Evolutionary conservation across 2,329 filamentous ascomycete genomes (phyloP).

Genomic region (Ilyonectria sp.): DNA sequence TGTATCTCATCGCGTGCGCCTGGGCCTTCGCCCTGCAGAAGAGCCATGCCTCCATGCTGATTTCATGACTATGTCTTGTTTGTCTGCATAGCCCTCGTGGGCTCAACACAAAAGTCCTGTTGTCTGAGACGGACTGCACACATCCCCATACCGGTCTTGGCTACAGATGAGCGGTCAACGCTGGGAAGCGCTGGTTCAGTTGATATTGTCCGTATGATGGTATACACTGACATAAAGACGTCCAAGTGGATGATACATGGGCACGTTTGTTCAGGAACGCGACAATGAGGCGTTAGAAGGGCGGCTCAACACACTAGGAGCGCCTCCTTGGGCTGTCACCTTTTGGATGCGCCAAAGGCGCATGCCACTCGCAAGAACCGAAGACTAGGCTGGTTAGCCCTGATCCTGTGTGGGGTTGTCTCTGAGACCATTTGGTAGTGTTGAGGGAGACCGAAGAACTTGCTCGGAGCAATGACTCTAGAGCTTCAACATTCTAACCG

Average conservation of each 20-base stretch:
- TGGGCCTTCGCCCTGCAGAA: not conserved
- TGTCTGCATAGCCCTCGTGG: not conserved
- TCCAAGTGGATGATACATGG: constrained; percentile 3
- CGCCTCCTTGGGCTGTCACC: not conserved
- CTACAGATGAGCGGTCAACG: not conserved
- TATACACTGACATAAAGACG: not conserved
- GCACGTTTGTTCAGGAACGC: not conserved
- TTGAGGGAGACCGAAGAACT: not conserved
- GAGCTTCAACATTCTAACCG: not conserved
- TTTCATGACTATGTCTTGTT: not conserved
- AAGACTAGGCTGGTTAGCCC: not conserved
- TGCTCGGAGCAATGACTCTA: not conserved
- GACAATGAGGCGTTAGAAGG: not conserved
- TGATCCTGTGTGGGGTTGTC: not conserved
- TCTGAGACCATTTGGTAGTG: not conserved
- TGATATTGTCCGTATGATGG: not conserved
- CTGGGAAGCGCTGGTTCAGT: not conserved
- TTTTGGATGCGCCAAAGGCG: not conserved
- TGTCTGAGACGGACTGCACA: not conserved
- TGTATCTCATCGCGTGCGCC: not conserved
- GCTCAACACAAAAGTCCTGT: not conserved
- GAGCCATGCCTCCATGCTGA: not conserved
- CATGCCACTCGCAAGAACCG: constrained; percentile 1
- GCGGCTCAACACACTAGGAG: not conserved
- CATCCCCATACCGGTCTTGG: not conserved